Base-by-base conservation (phyloP, 257 asterid species). In the Jasminum sambac region DNA sequence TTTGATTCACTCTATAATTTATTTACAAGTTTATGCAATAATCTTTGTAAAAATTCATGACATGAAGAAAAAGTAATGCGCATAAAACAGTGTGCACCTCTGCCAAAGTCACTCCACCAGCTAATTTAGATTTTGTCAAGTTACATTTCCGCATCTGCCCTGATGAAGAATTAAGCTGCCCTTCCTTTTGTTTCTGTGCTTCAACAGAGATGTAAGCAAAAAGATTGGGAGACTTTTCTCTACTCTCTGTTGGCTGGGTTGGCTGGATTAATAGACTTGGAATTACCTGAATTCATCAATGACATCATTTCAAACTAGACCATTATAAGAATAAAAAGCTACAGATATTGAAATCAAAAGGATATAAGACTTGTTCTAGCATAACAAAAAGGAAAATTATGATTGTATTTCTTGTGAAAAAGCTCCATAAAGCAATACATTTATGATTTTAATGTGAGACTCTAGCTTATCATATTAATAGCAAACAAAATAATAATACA, bases 111-210 rank as follows among this genome's bases (percentile, higher is more conserved):
- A 79, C 71, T 69, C 95, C 96, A 69, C 89, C 86, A 76, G 77
- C 84, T 52, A 91, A 44, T 74, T 85, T 89, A 52, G 93, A 88
- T 82, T 83, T 78, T 1, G 87, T 84, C 23, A 95, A 75, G 82
- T 95, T 91, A 79, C 89, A 88, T 71, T 89, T 91, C 76, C 52
- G 82, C 72, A 95, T 79, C 70, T 84, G 89, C 66, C 86, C 87
- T 50, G 43, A 3, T 2, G 67, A 64, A 14, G 80, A 77, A 36
- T 59, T 66, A 10, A 63, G 34, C 55, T 66, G 46, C 39, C 67
- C 75, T 60, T 63, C 74, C 50, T 67, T 74, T 43, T 72, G 52
- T 70, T 81, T 84, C 65, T 37, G 79, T 55, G 16, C 83, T 61
- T 67, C 84, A 6, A 77, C 65, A 55, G 41, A 80, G 43, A 87